Evolutionary conservation across 75 land plant species (phyloP), one percentile per base, ranked within the genome.

Genomic region (Chamaecyparis obtusa): DNA sequence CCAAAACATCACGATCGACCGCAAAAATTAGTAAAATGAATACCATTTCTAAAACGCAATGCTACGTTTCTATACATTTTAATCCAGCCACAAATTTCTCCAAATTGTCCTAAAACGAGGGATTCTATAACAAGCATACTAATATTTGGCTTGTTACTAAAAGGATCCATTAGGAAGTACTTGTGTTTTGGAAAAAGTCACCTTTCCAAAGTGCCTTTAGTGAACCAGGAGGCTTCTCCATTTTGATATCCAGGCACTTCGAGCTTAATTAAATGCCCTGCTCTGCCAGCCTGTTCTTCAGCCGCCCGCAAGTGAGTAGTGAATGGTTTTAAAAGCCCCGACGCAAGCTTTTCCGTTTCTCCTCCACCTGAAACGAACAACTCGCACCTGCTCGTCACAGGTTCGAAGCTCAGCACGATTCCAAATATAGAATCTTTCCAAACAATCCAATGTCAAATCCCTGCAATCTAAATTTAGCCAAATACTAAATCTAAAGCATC

Each of bases 171-270:
- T 9, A 41, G 37, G 16, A 86, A 9, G 27, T 13, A 74, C 36
- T 10, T 36, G 30, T 86, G 41, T 43, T 86, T 24, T 9, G 51
- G 33, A 19, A 78, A 3, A 41, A 27, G 24, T 46, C 9, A 96
- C 98, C 96, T 95, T 84, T 95, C 95, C 77, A 96, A 87, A 2
- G 98, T 96, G 85, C 95, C 94, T 89, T 96, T 96, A 21, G 95
- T 96, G 91, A 96, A 96, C 98, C 98, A 96, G 0, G 84, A 74
- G 41, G 88, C 86, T 3, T 83, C 91, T 3, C 85, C 91, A 90
- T 92, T 93, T 86, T 51, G 81, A 54, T 55, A 39, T n/a, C 64
- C 88, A 32, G 91, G 94, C 55, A 87, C 92, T 79, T 96, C 92
- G 27, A 96, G 94, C 86, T 89, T 94, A 30, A 96, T 91, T 21